Evolutionary conservation across 108 stramenopile species (phyloP), one percentile per base, ranked within the genome.

Genomic region (Cyclotella kingstonii): DNA sequence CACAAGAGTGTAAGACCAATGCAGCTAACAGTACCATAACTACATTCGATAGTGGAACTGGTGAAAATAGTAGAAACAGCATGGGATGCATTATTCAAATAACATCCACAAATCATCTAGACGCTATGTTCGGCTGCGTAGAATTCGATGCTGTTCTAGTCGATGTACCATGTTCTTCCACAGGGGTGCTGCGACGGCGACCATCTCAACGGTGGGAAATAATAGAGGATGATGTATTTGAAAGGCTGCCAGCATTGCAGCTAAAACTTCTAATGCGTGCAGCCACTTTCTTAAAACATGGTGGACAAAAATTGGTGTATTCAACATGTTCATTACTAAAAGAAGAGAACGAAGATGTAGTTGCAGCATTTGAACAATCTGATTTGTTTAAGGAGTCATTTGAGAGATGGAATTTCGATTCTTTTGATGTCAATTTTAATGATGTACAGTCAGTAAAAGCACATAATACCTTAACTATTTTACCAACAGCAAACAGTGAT

Each of bases 121-220:
- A 30, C 51, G 23, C 19, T n/a, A 34, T 35, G 8, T 30, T 12
- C 15, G 2, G 18, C 5, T 33, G 15, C 15, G 43, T 15, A 2
- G 42, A 10, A 14, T 73, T 73, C 54, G 80, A 81, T 48, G 71
- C 45, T 7, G 80, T 81, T 11, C 60, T 81, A 4, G 76, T 81
- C 0, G 80, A 81, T 68, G 80, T 67, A 25, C 80, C 80, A 3
- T 81, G 80, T 34, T 81, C 80, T 35, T 68, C 65, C 6, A 58
- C 64, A 12, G 80, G 80, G 8, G 80, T 78, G 2, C 54, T 81
- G 18, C 56, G 80, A 22, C 61, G 80, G 26, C 33, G 80, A 22
- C 76, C 80, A 18, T 63, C 71, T 18, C 80, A 81, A 29, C 65
- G 80, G 42, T 81, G 76, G 72, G 43, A 47, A n/a, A 40, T 81